Conservation (phyloP, 2,329 filamentous ascomycete species). For the Amphichorda felina region DNA sequence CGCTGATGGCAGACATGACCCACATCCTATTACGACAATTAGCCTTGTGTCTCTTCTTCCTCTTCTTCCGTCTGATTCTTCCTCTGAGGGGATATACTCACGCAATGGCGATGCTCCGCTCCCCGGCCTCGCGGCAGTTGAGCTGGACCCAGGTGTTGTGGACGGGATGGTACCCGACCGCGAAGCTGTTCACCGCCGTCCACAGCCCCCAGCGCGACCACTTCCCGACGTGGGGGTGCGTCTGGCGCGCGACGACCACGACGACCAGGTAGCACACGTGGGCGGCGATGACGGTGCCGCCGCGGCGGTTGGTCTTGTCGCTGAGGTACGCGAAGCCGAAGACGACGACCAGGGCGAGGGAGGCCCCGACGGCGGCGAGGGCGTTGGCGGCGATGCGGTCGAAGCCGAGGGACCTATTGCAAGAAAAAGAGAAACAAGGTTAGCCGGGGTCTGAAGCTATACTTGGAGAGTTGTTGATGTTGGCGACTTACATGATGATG, state of each 20-base stretch:
- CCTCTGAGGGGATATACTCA: conserved; percentile 12
- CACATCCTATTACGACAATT: conserved; percentile 17
- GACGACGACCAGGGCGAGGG: conserved; percentile 31
- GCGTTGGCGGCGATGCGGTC: conserved; percentile 32
- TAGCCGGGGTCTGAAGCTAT: not conserved
- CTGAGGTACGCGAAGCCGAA: conserved; percentile 36
- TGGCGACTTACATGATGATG: conserved; percentile 23
- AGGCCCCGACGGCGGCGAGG: conserved; percentile 28
- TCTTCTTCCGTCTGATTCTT: not conserved
- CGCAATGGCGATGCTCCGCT: conserved; percentile 37
- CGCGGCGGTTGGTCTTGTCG: conserved; percentile 30
- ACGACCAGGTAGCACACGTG: conserved; percentile 31
- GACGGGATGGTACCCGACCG: conserved; percentile 40
- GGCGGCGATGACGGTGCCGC: conserved; percentile 27
- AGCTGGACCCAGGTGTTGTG: conserved; percentile 41
- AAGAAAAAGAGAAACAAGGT: not conserved
- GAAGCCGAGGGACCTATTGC: conserved; percentile 27
- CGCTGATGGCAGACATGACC: conserved; percentile 38
- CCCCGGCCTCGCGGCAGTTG: conserved; percentile 32
- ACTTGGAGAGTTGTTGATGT: not conserved
- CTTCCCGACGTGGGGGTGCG: conserved; percentile 29
- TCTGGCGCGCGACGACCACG: conserved; percentile 24
- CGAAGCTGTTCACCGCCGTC: conserved; percentile 37
- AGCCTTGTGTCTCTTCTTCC: not conserved
- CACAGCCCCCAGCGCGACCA: conserved; percentile 38